Percentiles rank a stretch among this genome's conserved stretches.
These are phyloP conservation scores for Eucalyptus brandiana DNA, from an alignment of 345 rosid genomes.

Conservation along the genomic window DNA sequence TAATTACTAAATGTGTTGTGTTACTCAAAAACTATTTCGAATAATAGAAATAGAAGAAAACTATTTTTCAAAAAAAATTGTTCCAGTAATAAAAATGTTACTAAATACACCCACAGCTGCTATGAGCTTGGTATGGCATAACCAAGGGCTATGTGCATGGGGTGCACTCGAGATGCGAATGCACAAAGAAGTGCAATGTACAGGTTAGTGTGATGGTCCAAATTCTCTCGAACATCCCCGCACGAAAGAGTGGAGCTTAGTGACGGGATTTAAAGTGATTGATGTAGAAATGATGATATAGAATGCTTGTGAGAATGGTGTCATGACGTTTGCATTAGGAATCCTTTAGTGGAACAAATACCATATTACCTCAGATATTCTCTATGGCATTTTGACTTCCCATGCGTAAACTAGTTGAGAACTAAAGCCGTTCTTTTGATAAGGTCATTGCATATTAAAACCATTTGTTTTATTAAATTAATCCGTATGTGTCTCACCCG, in stretches of 20 bases:
- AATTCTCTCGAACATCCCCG: rapidly evolving
- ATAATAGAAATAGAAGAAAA: too few species aligned
- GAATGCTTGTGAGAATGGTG: not conserved
- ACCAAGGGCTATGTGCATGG: not conserved
- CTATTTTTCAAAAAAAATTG: too few species aligned
- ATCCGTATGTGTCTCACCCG: rapidly evolving
- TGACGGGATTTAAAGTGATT: not conserved
- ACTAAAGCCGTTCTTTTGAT: rapidly evolving
- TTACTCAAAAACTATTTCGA: too few species aligned
- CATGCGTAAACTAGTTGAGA: rapidly evolving
- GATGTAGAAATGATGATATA: not conserved
- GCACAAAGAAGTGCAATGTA: not conserved
- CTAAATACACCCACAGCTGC: too few species aligned
- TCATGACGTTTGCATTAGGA: rapidly evolving
- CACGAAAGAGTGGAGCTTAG: not conserved
- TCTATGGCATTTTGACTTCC: not conserved
- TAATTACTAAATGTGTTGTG: too few species aligned
- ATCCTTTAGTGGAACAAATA: not conserved
- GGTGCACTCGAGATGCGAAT: not conserved
- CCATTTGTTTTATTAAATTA: rapidly evolving
- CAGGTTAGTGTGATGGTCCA: rapidly evolving
- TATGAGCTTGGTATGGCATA: too few species aligned
- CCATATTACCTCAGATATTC: rapidly evolving
- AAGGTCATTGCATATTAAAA: rapidly evolving
- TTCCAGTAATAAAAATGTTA: too few species aligned